These are phyloP conservation scores for Chlamydomonas schloesseri DNA, from an alignment of 139 green algal genomes.

Conservation along the genomic window DNA sequence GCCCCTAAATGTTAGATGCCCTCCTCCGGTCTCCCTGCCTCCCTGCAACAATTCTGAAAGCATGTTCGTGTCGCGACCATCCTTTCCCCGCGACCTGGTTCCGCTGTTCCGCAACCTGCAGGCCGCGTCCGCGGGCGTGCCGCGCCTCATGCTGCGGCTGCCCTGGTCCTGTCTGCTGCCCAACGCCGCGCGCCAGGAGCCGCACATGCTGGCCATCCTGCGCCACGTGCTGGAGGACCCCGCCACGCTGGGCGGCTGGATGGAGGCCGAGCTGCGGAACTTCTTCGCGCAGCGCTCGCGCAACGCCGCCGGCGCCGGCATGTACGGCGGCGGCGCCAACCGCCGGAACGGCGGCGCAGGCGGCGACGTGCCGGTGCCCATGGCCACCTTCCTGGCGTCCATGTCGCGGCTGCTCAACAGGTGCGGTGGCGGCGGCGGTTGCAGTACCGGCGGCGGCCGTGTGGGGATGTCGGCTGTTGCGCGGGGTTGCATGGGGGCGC, in stretches of 20 bases:
- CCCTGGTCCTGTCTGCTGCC: conserved; percentile 69
- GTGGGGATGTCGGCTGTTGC: no score
- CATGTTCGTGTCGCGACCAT: no score
- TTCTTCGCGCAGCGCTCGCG: conserved; percentile 55
- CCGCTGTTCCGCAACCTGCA: background rate
- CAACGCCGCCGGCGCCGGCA: background rate
- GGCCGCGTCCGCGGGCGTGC: conserved; percentile 69
- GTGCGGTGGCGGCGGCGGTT: background rate
- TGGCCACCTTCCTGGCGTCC: conserved; percentile 17
- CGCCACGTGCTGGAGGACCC: conserved; percentile 93
- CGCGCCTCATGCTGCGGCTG: conserved; percentile 81
- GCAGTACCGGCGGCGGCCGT: no score
- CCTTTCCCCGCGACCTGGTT: no score
- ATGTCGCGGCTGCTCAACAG: conserved; percentile 18
- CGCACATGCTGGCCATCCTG: conserved; percentile 79
- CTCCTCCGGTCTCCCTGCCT: no score
- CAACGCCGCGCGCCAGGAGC: conserved; percentile 70
- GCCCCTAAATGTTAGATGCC: no score
- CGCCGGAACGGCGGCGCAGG: no score
- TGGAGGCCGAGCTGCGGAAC: conserved; percentile 92
- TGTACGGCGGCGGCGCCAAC: background rate
- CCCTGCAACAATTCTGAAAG: no score
- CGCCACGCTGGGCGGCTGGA: conserved; percentile 86
- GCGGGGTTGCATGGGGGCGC: no score
- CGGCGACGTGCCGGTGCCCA: background rate